Conservation (phyloP, 2,329 filamentous ascomycete species). For the Periconia macrospinosa region DNA sequence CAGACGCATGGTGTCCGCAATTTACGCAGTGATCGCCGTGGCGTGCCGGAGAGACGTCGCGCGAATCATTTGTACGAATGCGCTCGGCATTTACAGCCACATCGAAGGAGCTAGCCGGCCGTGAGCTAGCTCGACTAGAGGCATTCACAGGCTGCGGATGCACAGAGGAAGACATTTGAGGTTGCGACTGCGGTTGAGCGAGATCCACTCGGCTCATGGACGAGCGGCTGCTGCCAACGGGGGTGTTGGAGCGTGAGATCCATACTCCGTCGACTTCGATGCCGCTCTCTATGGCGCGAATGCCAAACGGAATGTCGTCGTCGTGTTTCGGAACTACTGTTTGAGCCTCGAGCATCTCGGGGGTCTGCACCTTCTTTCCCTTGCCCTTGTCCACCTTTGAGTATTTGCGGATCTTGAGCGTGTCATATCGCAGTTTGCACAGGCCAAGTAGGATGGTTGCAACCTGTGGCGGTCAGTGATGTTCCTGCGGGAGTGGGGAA, state of each 20-base stretch:
- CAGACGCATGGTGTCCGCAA: slow-evolving; percentile 40
- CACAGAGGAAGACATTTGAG: slow-evolving; percentile 32
- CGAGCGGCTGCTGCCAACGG: slow-evolving; percentile 39
- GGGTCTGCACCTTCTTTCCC: slow-evolving; percentile 50
- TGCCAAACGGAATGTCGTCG: slow-evolving; percentile 78
- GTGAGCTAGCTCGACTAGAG: slow-evolving; percentile 40
- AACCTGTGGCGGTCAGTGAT: slow-evolving; percentile 46
- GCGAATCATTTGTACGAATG: slow-evolving; percentile 31
- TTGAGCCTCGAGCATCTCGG: slow-evolving; percentile 67
- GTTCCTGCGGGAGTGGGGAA: neutral
- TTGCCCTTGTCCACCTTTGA: slow-evolving; percentile 43
- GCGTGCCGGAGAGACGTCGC: slow-evolving; percentile 30
- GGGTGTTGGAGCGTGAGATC: slow-evolving; percentile 52
- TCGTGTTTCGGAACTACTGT: slow-evolving; percentile 53
- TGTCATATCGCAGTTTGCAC: slow-evolving; percentile 60
- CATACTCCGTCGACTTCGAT: slow-evolving; percentile 81
- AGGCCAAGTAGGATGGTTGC: slow-evolving; percentile 70
- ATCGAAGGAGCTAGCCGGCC: slow-evolving; percentile 42
- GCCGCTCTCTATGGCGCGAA: slow-evolving; percentile 81
- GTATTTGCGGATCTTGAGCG: slow-evolving; percentile 48
- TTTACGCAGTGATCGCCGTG: slow-evolving; percentile 33
- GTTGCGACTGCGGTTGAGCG: slow-evolving; percentile 35
- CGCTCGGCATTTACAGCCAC: slow-evolving; percentile 43
- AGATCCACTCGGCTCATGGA: slow-evolving; percentile 36
- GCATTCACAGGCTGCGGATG: slow-evolving; percentile 19